Evolutionary conservation across 805 yeast genomes (phyloP).

Genomic region (Teunomyces stri): DNA sequence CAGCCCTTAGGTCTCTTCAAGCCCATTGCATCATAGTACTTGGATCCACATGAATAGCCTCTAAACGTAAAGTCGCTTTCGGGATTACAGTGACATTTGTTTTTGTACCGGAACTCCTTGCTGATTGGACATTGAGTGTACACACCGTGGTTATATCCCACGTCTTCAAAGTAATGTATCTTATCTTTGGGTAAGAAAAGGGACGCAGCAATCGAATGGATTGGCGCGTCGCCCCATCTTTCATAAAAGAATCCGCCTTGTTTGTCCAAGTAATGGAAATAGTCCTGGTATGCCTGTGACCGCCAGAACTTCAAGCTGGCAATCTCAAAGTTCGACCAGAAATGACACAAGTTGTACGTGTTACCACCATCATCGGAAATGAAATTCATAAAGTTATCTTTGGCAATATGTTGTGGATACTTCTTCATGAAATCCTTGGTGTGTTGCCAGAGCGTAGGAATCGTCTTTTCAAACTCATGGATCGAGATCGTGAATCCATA

Average conservation of each 20-base stretch:
- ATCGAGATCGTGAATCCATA: slow-evolving; percentile 88
- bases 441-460: slow-evolving; percentile 79
- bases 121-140: slow-evolving; percentile 78
- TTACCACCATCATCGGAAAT: slow-evolving; percentile 66
- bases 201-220: slow-evolving; percentile 84
- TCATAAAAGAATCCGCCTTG: slow-evolving; percentile 89
- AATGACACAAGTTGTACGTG: slow-evolving; percentile 78
- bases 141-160: slow-evolving; percentile 83
- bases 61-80: slow-evolving; percentile 72
- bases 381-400: slow-evolving; percentile 67
- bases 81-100: slow-evolving; percentile 73
- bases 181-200: slow-evolving; percentile 67
- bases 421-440: slow-evolving; percentile 63
- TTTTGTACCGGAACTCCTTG: slow-evolving; percentile 48
- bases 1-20: slow-evolving; percentile 30
- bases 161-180: slow-evolving; percentile 76
- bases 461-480: slow-evolving; percentile 79
- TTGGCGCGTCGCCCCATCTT: slow-evolving; percentile 95
- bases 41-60: slow-evolving; percentile 31
- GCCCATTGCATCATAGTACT: slow-evolving; percentile 30
- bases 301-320: slow-evolving; percentile 76
- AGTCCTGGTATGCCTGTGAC: slow-evolving; percentile 62
- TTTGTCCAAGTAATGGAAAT: slow-evolving; percentile 70
- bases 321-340: slow-evolving; percentile 89
- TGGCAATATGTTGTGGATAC: slow-evolving; percentile 59